Evolutionary conservation across 164 flowering plant genomes (phyloP), one percentile per base, ranked within the genome.

Genomic region (Stephania japonica): DNA sequence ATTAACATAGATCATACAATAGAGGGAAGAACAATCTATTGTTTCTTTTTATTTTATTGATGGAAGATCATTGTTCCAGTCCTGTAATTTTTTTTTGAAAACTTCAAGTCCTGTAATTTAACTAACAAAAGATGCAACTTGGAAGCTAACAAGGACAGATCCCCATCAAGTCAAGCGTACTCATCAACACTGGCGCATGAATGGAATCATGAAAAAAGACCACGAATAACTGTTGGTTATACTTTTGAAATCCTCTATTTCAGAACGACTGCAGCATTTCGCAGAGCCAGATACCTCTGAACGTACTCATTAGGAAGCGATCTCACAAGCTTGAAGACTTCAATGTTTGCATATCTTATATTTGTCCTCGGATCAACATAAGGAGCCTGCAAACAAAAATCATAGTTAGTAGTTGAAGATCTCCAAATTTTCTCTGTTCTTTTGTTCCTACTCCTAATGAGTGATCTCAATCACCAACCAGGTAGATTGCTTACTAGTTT

Each of bases 311-410:
- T 86, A 13, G 97, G 96, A 72, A 95, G 91, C 3, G 87, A 78
- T 70, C 98, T 88, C 24, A 91, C 74, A 41, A 76, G 79, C 87
- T 90, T 90, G 80, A 95, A 95, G 43, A 95, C 93, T n/a, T 90
- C 96, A 43, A 91, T 72, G 79, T 88, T 87, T 26, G 97, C 98
- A 84, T 92, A 95, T 9, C 99, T 93, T 38, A 95, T 88, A 25
- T 82, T 90, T 44, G 98, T 95, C 77, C 97, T 85, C 49, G 99
- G 98, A 76, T 95, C 98, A 74, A 77, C 67, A 67, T 92, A 95
- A 19, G 93, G 98, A 50, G 99, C 97, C 99, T 93, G 87, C 83
- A 16, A 26, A 53, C 70, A 1, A 49, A 70, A 24, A 64, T 23
- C 67, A 64, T 12, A 64, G 16, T 14, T 64, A 27, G 53, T 27